These are phyloP conservation scores for Thelonectria olida DNA, from an alignment of 2,329 filamentous ascomycete genomes.

Conservation along the genomic window DNA sequence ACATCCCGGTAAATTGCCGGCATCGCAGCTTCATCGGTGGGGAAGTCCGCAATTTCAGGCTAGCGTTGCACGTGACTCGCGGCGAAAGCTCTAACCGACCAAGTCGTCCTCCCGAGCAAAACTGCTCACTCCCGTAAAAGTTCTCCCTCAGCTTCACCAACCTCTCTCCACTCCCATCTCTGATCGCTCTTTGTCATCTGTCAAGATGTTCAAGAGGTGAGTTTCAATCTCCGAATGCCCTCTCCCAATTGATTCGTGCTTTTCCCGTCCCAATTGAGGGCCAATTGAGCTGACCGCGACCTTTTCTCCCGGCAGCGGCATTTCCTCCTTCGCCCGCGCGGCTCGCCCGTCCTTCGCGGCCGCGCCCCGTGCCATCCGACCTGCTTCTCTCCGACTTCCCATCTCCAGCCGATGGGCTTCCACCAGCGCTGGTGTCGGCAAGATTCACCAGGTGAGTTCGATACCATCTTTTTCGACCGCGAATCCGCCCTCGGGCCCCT, in stretches of 20 bases:
- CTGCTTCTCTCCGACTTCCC: slow-evolving; percentile 64
- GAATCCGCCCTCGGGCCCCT: slow-evolving; percentile 17
- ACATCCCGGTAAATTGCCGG: slow-evolving; percentile 44
- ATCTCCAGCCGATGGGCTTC: slow-evolving; percentile 68
- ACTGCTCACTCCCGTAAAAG: slow-evolving; percentile 59
- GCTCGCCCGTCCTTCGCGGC: slow-evolving; percentile 69
- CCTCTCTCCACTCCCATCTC: slow-evolving; percentile 67
- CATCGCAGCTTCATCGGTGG: slow-evolving; percentile 38
- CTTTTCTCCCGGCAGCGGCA: slow-evolving; percentile 62
- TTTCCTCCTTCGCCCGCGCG: slow-evolving; percentile 71
- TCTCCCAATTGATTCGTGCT: slow-evolving; percentile 37
- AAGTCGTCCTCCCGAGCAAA: slow-evolving; percentile 56
- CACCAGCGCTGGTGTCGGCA: slow-evolving; percentile 69
- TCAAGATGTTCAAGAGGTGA: slow-evolving; percentile 87
- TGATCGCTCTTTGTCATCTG: slow-evolving; percentile 73
- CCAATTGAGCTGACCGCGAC: slow-evolving; percentile 55
- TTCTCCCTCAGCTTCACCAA: slow-evolving; percentile 60
- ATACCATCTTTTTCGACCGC: slow-evolving; percentile 7
- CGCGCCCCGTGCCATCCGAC: slow-evolving; percentile 65
- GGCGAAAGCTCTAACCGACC: slow-evolving; percentile 56
- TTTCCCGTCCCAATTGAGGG: slow-evolving; percentile 54
- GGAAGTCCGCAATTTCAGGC: slow-evolving; percentile 36
- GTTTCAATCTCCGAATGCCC: slow-evolving; percentile 50
- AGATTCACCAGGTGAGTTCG: slow-evolving; percentile 72
- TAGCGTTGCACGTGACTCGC: slow-evolving; percentile 50